These are phyloP conservation scores for Globisporangium spiculum DNA, from an alignment of 352 stramenopile genomes.

Conservation along the genomic window DNA sequence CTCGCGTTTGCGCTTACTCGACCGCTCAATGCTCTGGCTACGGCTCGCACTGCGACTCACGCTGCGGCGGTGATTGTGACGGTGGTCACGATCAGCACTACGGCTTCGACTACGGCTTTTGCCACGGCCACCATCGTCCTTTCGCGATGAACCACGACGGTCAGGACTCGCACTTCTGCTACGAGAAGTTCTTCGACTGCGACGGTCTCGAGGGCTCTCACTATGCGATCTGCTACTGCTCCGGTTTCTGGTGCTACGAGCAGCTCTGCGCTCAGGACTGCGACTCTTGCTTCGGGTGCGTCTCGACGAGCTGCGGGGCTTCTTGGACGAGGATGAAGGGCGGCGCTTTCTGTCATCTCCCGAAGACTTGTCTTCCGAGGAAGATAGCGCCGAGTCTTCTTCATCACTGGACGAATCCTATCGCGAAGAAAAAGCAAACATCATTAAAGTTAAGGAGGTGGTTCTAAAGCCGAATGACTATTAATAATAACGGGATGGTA, in stretches of 20 bases:
- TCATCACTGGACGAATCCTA: slow-evolving; percentile 27
- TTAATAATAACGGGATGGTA: neutral
- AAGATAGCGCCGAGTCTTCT: slow-evolving; percentile 15
- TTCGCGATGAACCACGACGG: slow-evolving; percentile 7
- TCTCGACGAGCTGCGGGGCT: slow-evolving; percentile 3
- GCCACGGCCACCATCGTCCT: neutral
- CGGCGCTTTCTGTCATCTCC: slow-evolving; percentile 4
- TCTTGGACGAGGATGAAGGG: slow-evolving; percentile 15
- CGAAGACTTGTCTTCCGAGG: slow-evolving; percentile 8
- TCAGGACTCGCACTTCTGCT: slow-evolving; percentile 15
- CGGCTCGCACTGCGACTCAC: slow-evolving; percentile 25
- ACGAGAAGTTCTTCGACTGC: slow-evolving; percentile 7
- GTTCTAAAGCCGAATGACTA: neutral
- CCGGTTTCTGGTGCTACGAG: neutral
- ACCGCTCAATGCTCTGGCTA: neutral
- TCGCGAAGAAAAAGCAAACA: neutral
- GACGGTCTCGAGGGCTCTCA: slow-evolving; percentile 9
- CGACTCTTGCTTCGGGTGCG: slow-evolving; percentile 16
- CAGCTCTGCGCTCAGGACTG: slow-evolving; percentile 5
- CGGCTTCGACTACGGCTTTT: slow-evolving; percentile 32
- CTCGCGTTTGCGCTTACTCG: slow-evolving; percentile 9
- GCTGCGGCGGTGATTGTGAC: slow-evolving; percentile 11
- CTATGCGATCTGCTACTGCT: slow-evolving; percentile 16
- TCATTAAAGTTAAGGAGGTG: neutral
- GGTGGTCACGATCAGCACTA: slow-evolving; percentile 17